These are phyloP conservation scores for Globomyces sp. DNA, from an alignment of 371 early-diverging fungal genomes.

Conservation along the genomic window DNA sequence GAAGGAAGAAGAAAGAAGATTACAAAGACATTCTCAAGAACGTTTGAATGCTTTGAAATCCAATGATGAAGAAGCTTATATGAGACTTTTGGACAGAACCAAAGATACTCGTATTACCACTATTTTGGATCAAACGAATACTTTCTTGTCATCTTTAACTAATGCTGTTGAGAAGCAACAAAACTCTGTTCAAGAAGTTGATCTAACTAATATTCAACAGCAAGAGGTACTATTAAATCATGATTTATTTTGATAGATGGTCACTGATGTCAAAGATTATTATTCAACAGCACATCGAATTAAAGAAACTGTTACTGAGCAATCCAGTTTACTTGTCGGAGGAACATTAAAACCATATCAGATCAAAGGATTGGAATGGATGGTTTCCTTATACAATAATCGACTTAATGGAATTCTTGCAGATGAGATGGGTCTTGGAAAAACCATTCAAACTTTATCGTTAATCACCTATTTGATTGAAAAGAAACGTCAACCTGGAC, in stretches of 20 bases:
- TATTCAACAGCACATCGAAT: slow-evolving; percentile 83
- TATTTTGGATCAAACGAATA: slow-evolving; percentile 82
- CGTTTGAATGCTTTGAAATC: slow-evolving; percentile 91
- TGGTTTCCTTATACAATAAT: slow-evolving; percentile 98
- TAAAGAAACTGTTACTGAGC: slow-evolving; percentile 69
- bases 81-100: slow-evolving; percentile 87
- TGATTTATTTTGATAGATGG: slow-evolving; percentile 43
- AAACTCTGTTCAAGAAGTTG: slow-evolving; percentile 3
- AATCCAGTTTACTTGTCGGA: slow-evolving; percentile 79
- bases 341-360: slow-evolving; percentile 96
- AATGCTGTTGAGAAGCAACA: slow-evolving; percentile 74
- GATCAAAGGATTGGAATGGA: slow-evolving; percentile 98
- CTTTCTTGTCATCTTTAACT: slow-evolving; percentile 77
- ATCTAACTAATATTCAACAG: slow-evolving; percentile 22
- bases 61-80: slow-evolving; percentile 94
- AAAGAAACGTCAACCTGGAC: slow-evolving; percentile 85
- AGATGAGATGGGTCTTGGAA: slow-evolving; percentile 87
- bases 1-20: slow-evolving; percentile 86
- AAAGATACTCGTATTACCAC: slow-evolving; percentile 92
- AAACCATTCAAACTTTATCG: slow-evolving; percentile 96
- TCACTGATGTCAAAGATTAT: slow-evolving; percentile 64
- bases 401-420: slow-evolving; percentile 97
- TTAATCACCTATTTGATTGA: slow-evolving; percentile 93
- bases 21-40: slow-evolving; percentile 79
- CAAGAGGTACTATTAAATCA: slow-evolving; percentile 43